A percentile compares a stretch with the other conserved stretches of the same genome.
These are phyloP conservation scores for Paramecium octaurelia DNA, from an alignment of 73 alveolate species.

Conservation along the genomic window DNA sequence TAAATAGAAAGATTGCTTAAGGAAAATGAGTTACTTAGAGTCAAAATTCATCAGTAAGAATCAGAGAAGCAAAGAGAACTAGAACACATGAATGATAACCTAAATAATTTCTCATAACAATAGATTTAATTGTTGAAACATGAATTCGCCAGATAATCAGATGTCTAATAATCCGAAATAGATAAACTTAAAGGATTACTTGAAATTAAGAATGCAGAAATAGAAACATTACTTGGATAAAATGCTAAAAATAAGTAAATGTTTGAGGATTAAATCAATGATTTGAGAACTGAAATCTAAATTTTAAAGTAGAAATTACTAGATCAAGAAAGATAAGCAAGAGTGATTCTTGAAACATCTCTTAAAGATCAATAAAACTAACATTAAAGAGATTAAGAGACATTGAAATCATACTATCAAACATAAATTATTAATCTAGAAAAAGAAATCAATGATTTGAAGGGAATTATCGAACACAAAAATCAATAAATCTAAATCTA, in stretches of 20 bases:
- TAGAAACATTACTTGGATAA: background rate
- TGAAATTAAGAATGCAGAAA: constrained; percentile 45
- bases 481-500: background rate
- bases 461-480: constrained; percentile 34
- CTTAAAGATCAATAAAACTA: background rate
- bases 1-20: constrained; percentile 16
- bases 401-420: background rate
- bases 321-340: background rate
- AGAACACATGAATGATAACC: constrained; percentile 18
- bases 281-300: background rate
- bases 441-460: background rate
- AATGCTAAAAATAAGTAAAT: background rate
- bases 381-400: constrained; percentile 27
- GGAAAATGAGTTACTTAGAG: constrained; percentile 38
- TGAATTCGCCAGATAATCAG: constrained; percentile 33
- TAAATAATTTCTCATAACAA: background rate
- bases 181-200: constrained; percentile 37
- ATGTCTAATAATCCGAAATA: constrained; percentile 9
- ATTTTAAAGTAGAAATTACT: background rate
- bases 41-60: background rate
- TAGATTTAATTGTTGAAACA: background rate
- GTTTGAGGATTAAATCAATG: constrained; percentile 34
- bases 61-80: constrained; percentile 40
- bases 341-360: background rate
- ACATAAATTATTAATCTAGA: background rate